Base-by-base conservation (phyloP, 2,329 filamentous ascomycete species). In the Alternaria arborescens region DNA sequence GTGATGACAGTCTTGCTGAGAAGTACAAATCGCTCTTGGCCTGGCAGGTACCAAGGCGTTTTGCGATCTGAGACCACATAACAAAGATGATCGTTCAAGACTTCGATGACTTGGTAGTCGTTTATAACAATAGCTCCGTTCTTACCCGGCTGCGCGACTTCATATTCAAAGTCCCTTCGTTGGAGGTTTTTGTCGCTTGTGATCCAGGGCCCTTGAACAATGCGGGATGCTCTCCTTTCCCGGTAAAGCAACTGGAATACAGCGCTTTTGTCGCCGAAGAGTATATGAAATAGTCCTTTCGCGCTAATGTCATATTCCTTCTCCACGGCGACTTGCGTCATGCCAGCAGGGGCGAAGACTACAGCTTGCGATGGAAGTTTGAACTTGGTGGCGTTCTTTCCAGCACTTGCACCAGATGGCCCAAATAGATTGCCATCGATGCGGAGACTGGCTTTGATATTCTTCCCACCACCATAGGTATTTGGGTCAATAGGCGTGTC, bases 261-360 rank as follows among this genome's bases (percentile, higher is more conserved):
- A 34, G 94, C 92, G 76, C 92, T 97, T 80, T 94, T 97, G 78
- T 99, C 95, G 38, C 95, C 95, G 78, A 98, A 99, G 52, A 99
- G 86, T 16, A 98, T 92, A 74, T 98, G 94, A 78, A 98, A 99
- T 59, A 97, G 88, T 0, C 92, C 93, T 78, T 99, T 98, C 47
- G 95, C 91, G 64, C 92, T 96, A 62, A 98, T 89, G 67, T 96
- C 91, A 76, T 97, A 97, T 66, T 93, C 87, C 62, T 91, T 88
- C 76, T 97, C 92, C 1, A 91, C 87, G 8, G 90, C 89, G 67
- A 90, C 86, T 65, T 87, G 85, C 53, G 89, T 87, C 87, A 97
- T 94, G 54, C 90, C 92, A 62, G 91, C 87, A 1, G 95, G 95
- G 59, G 93, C 90, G 75, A 94, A 97, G 11, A 91, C 82, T 3